Conservation (phyloP, 106 monocot species). For the Apostasia ramifera region DNA sequence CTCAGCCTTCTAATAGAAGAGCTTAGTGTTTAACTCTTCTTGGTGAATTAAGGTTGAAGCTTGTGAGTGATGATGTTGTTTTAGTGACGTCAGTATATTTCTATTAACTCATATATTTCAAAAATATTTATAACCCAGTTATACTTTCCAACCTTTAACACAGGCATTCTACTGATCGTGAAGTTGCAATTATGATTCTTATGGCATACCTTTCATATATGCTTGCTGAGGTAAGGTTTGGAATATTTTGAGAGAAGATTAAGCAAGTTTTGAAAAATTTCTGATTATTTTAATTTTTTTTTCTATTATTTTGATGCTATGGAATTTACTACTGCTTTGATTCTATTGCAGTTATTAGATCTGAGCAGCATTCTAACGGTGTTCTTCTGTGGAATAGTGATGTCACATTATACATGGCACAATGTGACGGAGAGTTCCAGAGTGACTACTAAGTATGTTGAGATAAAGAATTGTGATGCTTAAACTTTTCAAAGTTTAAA, state of each 20-base stretch:
- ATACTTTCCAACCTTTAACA: not conserved
- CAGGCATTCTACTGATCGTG: slow-evolving; percentile 86
- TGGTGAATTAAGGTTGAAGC: too few species aligned
- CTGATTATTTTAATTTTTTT: not conserved
- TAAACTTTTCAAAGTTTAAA: not conserved
- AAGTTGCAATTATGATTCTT: slow-evolving; percentile 81
- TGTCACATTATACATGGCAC: slow-evolving; percentile 99
- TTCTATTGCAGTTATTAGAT: slow-evolving; percentile 59
- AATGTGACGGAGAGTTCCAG: slow-evolving; percentile 99
- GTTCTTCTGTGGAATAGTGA: slow-evolving; percentile 98
- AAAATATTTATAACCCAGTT: not conserved
- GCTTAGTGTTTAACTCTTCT: too few species aligned
- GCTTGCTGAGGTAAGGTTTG: slow-evolving; percentile 63
- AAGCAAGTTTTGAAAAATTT: not conserved
- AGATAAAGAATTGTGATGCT: not conserved
- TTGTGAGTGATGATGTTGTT: too few species aligned
- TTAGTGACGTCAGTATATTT: too few species aligned
- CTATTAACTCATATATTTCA: not conserved
- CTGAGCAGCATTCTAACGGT: slow-evolving; percentile 96
- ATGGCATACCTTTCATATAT: slow-evolving; percentile 78
- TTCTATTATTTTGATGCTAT: not conserved
- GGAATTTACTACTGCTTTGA: not conserved
- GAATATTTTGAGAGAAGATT: not conserved
- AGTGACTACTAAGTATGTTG: slow-evolving; percentile 87
- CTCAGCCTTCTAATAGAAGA: too few species aligned